These are phyloP conservation scores for Plasmodium billcollinsi DNA, from an alignment of 169 alveolate genomes.

Conservation along the genomic window DNA sequence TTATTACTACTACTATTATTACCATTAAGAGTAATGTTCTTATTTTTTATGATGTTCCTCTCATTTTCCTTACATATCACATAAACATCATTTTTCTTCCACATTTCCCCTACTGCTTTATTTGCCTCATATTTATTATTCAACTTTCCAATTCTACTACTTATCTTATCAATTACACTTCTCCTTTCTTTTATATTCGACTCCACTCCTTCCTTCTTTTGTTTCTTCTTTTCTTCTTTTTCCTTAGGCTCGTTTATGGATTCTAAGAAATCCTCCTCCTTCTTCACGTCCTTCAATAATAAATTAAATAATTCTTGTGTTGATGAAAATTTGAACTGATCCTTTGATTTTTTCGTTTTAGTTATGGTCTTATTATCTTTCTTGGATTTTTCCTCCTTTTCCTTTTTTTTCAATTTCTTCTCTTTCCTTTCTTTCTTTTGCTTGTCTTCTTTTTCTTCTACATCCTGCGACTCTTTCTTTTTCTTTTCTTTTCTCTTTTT, in stretches of 20 bases:
- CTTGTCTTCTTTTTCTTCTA: not conserved
- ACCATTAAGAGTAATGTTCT: too few species aligned
- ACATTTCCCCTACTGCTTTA: conserved; percentile 1
- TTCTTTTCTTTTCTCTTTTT: not conserved
- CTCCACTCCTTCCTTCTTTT: not conserved
- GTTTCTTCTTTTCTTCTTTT: not conserved
- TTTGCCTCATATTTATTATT: conserved; percentile 8
- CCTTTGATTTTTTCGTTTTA: conserved; percentile 23
- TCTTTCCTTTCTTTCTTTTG: conserved; percentile 12
- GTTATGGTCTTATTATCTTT: conserved; percentile 4
- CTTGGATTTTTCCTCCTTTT: conserved; percentile 1
- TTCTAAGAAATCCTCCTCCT: conserved; percentile 1
- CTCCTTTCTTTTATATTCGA: not conserved
- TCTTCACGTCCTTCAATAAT: conserved; percentile 53
- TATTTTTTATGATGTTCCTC: too few species aligned
- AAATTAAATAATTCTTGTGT: conserved; percentile 62
- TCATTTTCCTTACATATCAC: too few species aligned
- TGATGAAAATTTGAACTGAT: conserved; percentile 51
- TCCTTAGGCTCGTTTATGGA: not conserved
- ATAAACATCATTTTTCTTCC: not conserved
- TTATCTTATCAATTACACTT: not conserved
- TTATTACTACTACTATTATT: too few species aligned
- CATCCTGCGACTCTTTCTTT: not conserved
- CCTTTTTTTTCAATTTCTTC: conserved; percentile 1
- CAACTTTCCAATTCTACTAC: not conserved